Conservation (phyloP, 2,329 filamentous ascomycete species). For the Pleurostoma richardsiae region DNA sequence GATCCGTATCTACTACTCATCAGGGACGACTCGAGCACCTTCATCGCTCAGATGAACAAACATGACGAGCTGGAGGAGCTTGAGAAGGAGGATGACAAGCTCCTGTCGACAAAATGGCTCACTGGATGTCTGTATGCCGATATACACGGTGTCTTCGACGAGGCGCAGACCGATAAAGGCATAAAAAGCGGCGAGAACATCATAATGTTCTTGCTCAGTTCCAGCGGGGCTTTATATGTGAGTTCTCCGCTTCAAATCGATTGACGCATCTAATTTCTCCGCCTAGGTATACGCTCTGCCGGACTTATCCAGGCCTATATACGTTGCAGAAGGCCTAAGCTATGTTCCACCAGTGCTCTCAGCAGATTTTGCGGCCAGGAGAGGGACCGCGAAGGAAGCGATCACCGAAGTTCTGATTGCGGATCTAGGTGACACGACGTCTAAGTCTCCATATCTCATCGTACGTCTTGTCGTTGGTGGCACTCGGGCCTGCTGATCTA, state of each 20-base stretch:
- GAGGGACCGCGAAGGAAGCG: conserved; percentile 66
- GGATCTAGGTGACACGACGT: conserved; percentile 72
- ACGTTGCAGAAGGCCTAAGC: conserved; percentile 69
- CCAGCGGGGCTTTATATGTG: conserved; percentile 70
- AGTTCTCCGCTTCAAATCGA: conserved; percentile 22
- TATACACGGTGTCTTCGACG: conserved; percentile 47
- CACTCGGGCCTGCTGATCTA: no score
- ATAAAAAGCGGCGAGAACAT: conserved; percentile 42
- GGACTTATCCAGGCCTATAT: conserved; percentile 66
- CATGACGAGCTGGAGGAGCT: conserved; percentile 84
- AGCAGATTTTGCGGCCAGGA: conserved; percentile 62
- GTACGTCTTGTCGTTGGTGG: conserved; percentile 40
- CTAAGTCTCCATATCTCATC: conserved; percentile 73
- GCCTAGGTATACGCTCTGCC: conserved; percentile 70
- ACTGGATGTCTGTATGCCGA: conserved; percentile 83
- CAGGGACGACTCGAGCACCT: conserved; percentile 75
- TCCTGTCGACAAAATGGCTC: conserved; percentile 66
- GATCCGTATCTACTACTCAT: conserved; percentile 83
- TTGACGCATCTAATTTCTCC: conserved; percentile 5
- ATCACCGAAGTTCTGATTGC: conserved; percentile 78
- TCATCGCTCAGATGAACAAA: conserved; percentile 73
- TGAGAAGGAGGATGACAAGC: conserved; percentile 53
- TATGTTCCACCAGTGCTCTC: conserved; percentile 75
- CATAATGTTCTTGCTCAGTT: conserved; percentile 72
- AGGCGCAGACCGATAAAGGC: conserved; percentile 30